Percentiles rank a stretch among this genome's conserved stretches.
These are phyloP conservation scores for Glycine soja DNA, from an alignment of 306 rosid genomes.

Conservation along the genomic window DNA sequence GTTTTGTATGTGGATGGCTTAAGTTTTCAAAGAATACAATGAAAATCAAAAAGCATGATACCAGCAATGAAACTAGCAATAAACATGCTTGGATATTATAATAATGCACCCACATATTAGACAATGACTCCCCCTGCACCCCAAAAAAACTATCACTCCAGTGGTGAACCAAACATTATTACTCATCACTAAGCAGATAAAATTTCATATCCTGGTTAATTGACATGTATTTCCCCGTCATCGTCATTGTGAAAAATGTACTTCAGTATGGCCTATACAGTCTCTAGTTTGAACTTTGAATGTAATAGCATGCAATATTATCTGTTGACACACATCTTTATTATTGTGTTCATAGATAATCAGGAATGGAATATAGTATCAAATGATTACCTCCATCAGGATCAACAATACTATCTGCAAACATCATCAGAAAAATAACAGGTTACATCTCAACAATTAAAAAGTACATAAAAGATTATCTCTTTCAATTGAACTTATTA, in stretches of 20 bases:
- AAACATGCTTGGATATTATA: conserved; percentile 5
- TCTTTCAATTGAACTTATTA: conserved; percentile 42
- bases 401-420: conserved; percentile 71
- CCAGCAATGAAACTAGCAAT: conserved; percentile 16
- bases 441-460: conserved; percentile 48
- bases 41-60: conserved; percentile 25
- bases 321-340: conserved; percentile 12
- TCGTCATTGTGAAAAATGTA: background rate
- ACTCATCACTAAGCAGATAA: conserved; percentile 8
- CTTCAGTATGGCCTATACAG: background rate
- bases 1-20: conserved; percentile 4
- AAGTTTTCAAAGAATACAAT: conserved; percentile 24
- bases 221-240: background rate
- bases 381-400: conserved; percentile 82
- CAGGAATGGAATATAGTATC: conserved; percentile 30
- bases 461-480: conserved; percentile 3
- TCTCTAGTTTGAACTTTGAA: conserved; percentile 31
- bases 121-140: background rate
- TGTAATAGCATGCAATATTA: conserved; percentile 36
- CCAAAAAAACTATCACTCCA: background rate
- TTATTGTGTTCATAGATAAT: conserved; percentile 9
- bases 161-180: background rate
- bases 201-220: background rate
- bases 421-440: conserved; percentile 46
- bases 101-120: background rate